Conservation (phyloP, 257 asterid species). For the Solanum virginianum region DNA sequence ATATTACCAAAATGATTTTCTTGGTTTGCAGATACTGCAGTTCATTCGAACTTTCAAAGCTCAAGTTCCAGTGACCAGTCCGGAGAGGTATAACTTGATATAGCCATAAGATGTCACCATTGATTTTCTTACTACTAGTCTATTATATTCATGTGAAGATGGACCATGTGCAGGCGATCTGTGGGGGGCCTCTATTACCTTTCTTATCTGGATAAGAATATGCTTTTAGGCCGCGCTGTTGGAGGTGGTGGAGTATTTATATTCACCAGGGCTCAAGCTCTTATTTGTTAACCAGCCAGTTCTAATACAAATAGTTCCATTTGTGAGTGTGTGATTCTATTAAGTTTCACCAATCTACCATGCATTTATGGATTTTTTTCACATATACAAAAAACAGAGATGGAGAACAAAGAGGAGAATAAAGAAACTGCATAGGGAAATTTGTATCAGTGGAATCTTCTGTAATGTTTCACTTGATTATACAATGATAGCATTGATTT, state of each 20-base stretch:
- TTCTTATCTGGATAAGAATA: conserved; percentile 64
- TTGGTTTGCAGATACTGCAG: conserved; percentile 49
- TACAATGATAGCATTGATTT: neutral
- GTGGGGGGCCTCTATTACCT: conserved; percentile 85
- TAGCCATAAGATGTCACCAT: neutral
- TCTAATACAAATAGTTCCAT: neutral
- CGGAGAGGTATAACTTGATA: conserved; percentile 28
- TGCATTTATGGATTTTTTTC: neutral
- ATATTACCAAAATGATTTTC: neutral
- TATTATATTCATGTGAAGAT: neutral
- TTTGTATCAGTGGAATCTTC: neutral
- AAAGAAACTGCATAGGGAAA: neutral
- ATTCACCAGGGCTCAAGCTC: conserved; percentile 62
- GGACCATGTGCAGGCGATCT: conserved; percentile 33
- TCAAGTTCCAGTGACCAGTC: conserved; percentile 48
- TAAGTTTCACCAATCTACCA: neutral
- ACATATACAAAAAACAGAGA: neutral
- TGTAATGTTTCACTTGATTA: neutral
- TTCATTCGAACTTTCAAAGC: conserved; percentile 64
- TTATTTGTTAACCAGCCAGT: conserved; percentile 3
- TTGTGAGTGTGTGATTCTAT: neutral
- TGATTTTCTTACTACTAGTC: neutral
- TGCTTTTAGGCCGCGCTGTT: conserved; percentile 84
- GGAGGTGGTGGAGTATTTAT: conserved; percentile 88
- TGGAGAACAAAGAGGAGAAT: neutral